Base-by-base conservation (phyloP, 1,284 basidiomycete species). In the Moniliella sp. region DNA sequence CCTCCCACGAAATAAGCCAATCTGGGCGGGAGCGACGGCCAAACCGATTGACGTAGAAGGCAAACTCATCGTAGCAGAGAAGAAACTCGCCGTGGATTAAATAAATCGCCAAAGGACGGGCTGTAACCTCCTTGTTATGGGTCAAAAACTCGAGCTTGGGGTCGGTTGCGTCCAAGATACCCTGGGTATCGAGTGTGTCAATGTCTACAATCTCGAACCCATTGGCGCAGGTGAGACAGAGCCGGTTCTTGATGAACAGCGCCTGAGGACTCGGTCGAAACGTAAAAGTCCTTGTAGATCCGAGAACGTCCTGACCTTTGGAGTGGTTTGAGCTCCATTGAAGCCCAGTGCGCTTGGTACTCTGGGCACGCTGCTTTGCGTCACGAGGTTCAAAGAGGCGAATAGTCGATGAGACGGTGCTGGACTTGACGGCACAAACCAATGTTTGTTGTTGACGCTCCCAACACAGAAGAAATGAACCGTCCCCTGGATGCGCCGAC, bases 151-250 rank as follows among this genome's bases (percentile, higher is more conserved):
- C 86, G 30, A 99, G 70, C 4, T 75, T 78, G 31, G 72, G 69
- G 58, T 97, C 91, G 4, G 76, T 73, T 1, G 88, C 91, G 62
- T 99, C 91, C 34, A 99, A 68, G 41, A 99, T 62, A 5, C 82
- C 81, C 64, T 97, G 86, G 30, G 86, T 94, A 61, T 97, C 88
- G 59, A 99, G 67, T 34, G 78, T 91, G 61, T 94, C 84, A 30
- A 94, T 70, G 62, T 99, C 88, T 43, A 99, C 84, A 47, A 97
- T 93, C 65, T 97, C 88, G 59, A 99, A 97, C n/a, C 91, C 91
- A 56, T 84, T 80, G 10, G 84, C 82, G 57, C 84, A 91, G 1
- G 88, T 91, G 9, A 99, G 80, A 57, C 91, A 97, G 38, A 99
- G 73, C 65, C 80, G 83, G 34, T 86, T 91, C 91, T 93, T 49